These are phyloP conservation scores for Paspalum notatum DNA, from an alignment of 176 grass and related monocot genomes.

Conservation along the genomic window DNA sequence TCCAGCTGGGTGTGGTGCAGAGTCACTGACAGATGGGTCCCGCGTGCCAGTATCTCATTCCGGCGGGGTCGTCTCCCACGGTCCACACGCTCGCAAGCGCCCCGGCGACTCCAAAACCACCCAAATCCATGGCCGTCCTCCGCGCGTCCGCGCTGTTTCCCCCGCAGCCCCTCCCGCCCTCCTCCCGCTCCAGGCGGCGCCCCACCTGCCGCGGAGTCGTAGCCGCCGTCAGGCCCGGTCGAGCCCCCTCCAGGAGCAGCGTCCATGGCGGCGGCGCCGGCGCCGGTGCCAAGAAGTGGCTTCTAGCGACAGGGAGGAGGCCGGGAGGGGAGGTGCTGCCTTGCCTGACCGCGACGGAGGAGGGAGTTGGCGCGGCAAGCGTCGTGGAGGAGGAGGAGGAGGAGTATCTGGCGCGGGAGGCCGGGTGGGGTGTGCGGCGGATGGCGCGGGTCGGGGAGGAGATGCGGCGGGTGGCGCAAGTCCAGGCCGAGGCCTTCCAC, in stretches of 20 bases:
- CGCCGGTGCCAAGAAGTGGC: not conserved
- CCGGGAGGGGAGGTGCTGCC: not conserved
- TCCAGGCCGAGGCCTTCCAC: conserved; percentile 95
- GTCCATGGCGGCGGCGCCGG: not conserved
- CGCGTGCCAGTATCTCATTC: too few relatives aligned
- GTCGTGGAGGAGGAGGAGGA: conserved; percentile 22
- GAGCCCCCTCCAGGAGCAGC: not conserved
- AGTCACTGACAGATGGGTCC: too few relatives aligned
- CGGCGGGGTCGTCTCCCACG: too few relatives aligned
- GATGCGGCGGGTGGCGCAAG: conserved; percentile 72
- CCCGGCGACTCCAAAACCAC: not conserved
- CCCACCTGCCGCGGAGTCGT: not conserved
- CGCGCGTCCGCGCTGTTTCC: conserved; percentile 18
- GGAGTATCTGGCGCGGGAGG: conserved; percentile 58
- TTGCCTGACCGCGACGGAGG: conserved; percentile 47
- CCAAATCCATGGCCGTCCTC: conserved; percentile 44
- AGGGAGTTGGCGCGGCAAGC: conserved; percentile 21
- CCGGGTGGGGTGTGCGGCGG: conserved; percentile 72
- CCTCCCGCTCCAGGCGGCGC: not conserved
- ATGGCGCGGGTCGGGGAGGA: conserved; percentile 74
- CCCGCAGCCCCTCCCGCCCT: not conserved
- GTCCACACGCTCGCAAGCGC: not conserved
- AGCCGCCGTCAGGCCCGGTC: not conserved
- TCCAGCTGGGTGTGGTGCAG: too few relatives aligned
- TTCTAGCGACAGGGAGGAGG: not conserved